Evolutionary conservation across 2,329 filamentous ascomycete genomes (phyloP), one percentile per base, ranked within the genome.

Genomic region (Pseudopithomyces chartarum): DNA sequence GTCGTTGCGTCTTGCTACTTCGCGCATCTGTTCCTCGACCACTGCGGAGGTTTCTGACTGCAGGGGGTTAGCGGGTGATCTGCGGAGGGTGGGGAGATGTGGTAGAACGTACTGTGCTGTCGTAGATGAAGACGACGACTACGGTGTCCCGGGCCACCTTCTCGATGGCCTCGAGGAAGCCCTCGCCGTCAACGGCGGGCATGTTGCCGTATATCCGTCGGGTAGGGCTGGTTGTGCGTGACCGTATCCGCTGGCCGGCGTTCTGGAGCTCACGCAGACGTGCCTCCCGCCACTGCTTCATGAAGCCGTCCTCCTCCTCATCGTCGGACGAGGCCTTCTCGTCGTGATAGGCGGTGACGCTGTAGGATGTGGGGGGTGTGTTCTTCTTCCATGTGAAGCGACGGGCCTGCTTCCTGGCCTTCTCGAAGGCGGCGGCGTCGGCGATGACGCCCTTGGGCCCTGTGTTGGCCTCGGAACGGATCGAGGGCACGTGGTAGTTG

Each of bases 121-220:
- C 92, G 75, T 92, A 95, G 63, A 99, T 92, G 78, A 94, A 96
- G 26, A 99, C 95, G 2, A 97, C 90, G 1, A 98, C 93, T 3
- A 90, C 85, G 0, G 91, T 94, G 45, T 94, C 90, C 46, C 87
- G 79, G 38, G 87, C 83, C 4, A 94, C 91, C 78, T 92, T 95
- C 79, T 99, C 95, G 65, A 98, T 92, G 54, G 94, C 93, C 76
- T 98, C 93, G n/a, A 99, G 84, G 69, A 96, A 99, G 17, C 93
- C 95, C 62, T 90, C 81, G 7, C 92, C 94, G 80, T 98, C 93
- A 1, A 98, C 95, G 57, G 87, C 84, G 59, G 93, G 89, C 60
- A 98, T 80, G 12, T 84, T 85, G 20, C 95, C 95, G 73, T 90
- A 98, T 56, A 89, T 82, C 62, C 90, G 82, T 61, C 90, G 85